These are phyloP conservation scores for Hymenoscyphus linearis DNA, from an alignment of 2,329 filamentous ascomycete genomes.

Conservation along the genomic window DNA sequence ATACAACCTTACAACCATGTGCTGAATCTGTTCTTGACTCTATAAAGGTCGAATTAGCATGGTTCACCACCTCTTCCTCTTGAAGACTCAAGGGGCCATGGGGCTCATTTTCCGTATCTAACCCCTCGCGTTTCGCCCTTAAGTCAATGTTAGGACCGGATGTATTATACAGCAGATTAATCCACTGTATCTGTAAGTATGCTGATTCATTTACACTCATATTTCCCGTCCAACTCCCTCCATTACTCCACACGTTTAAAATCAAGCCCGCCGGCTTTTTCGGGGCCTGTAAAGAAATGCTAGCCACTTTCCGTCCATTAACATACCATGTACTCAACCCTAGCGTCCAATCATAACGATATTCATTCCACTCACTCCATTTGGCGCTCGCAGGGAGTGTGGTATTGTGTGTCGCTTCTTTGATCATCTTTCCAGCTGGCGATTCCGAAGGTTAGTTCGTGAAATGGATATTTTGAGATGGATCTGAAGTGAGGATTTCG, in stretches of 20 bases:
- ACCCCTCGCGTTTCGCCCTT: background rate
- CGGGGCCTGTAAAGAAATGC: background rate
- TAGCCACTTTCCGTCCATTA: background rate
- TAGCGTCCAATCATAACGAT: background rate
- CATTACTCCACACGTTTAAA: background rate
- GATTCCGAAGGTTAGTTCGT: background rate
- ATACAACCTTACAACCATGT: background rate
- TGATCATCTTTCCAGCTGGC: background rate
- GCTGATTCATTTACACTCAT: background rate
- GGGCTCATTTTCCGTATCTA: no score
- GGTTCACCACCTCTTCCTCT: no score
- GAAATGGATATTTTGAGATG: background rate
- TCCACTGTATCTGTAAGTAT: background rate
- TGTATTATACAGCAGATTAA: background rate
- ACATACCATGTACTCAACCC: background rate
- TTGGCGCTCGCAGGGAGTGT: background rate
- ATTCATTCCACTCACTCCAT: background rate
- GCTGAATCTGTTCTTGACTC: background rate
- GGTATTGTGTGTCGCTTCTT: background rate
- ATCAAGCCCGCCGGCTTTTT: background rate
- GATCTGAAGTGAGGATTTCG: background rate
- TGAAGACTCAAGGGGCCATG: no score
- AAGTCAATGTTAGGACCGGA: background rate
- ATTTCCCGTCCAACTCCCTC: background rate
- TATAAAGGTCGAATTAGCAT: background rate